Percentiles rank a stretch among this genome's conserved stretches.
These are phyloP conservation scores for Trichosporon asahii DNA, from an alignment of 1,284 basidiomycete genomes.

Conservation along the genomic window DNA sequence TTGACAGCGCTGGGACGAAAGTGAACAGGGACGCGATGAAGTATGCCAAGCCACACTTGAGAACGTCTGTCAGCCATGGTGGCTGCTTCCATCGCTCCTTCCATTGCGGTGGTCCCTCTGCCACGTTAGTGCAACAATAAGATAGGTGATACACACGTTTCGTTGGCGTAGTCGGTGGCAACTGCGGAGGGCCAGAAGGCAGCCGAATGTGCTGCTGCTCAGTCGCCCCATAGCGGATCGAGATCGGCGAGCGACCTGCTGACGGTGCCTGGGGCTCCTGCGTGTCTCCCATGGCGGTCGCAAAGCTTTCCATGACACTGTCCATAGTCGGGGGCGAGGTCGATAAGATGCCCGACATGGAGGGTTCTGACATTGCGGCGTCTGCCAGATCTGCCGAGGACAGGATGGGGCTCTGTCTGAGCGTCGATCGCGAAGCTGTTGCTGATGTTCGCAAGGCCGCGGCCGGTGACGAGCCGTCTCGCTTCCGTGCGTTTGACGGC, in stretches of 20 bases:
- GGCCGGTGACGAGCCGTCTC: not conserved
- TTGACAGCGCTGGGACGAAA: constrained; percentile 62
- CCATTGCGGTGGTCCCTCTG: not conserved
- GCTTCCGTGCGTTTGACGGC: not conserved
- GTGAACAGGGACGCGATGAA: constrained; percentile 89
- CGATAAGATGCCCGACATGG: constrained; percentile 12
- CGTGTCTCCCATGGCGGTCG: not conserved
- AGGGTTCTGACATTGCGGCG: not conserved
- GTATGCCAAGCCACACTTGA: constrained; percentile 91
- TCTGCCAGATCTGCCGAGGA: constrained; percentile 1
- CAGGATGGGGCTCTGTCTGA: not conserved
- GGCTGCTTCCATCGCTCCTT: constrained; percentile 26
- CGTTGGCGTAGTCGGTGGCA: not conserved
- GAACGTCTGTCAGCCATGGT: constrained; percentile 53
- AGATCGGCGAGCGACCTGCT: not conserved
- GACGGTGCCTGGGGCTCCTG: not conserved
- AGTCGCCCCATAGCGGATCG: not conserved
- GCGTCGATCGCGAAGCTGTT: not conserved
- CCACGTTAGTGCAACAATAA: not conserved
- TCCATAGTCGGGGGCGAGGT: constrained; percentile 17
- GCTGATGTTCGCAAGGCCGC: not conserved
- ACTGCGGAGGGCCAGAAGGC: not conserved
- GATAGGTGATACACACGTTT: not conserved
- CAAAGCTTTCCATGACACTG: not conserved
- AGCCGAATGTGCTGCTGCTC: not conserved